Evolutionary conservation across 2,329 filamentous ascomycete species (phyloP).

Genomic region (Cercospora zeae-maydis): DNA sequence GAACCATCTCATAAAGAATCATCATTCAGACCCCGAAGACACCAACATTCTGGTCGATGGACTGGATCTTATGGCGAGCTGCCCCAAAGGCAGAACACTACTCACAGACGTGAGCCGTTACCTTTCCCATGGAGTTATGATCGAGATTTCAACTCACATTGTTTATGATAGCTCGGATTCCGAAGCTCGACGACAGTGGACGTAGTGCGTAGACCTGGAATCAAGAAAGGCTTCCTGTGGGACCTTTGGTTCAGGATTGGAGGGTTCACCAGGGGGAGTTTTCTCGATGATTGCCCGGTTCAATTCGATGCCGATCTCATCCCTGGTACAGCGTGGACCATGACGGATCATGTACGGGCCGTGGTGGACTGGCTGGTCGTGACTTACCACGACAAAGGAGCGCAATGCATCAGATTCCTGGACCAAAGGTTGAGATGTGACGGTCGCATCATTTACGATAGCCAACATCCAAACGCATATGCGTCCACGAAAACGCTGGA

Average conservation of each 20-base stretch:
- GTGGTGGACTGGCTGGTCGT: not conserved
- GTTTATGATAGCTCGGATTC: not conserved
- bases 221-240: not conserved
- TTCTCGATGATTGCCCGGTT: not conserved
- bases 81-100: not conserved
- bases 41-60: not conserved
- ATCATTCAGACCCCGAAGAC: not conserved
- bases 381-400: not conserved
- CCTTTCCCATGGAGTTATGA: not conserved
- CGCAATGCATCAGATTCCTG: not conserved
- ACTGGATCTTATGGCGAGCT: not conserved
- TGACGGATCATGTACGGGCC: not conserved
- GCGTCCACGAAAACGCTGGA: not conserved
- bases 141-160: not conserved
- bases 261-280: not conserved
- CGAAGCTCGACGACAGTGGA: not conserved
- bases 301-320: not conserved
- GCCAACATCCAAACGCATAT: not conserved
- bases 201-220: not conserved
- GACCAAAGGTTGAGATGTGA: not conserved
- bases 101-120: not conserved
- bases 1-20: not conserved
- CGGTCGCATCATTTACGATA: not conserved
- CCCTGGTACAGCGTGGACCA: not conserved
- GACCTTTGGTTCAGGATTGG: not conserved